Base-by-base conservation (phyloP, 2,329 filamentous ascomycete species). In the Cladosporium velox region DNA sequence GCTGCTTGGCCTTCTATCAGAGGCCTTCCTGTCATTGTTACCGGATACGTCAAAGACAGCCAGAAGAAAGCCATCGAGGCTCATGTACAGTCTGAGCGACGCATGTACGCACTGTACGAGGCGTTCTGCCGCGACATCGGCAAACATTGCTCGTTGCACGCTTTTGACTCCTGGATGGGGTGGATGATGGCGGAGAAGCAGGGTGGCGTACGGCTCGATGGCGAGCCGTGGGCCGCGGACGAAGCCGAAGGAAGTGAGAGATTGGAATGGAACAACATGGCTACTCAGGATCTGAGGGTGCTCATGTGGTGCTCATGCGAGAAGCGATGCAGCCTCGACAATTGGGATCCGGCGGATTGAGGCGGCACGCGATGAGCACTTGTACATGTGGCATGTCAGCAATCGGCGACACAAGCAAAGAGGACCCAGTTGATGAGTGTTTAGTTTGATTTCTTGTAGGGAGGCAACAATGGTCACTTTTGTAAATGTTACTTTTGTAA, bases 61-160 rank as follows among this genome's bases (percentile, higher is more conserved):
- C 72, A 74, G 65, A 74, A 72, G 66, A 44, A 34, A 11, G n/a
- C 30, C 0, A 74, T 74, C 59, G 68, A 73, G 58, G 14, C 35
- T 24, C 51, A 8, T 24, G 12, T n/a, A 4, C 12, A 44, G 12
- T 18, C 24, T n/a, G 57, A 26, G 7, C 10, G 26, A 47, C 7
- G 18, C 14, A 14, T 8, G 5, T 59, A 28, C 57, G 21, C 10
- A 4, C 3, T 15, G 5, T 59, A 5, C n/a, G 24, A 24, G n/a
- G 38, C 6, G 4, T 10, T 21, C 0, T 26, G n/a, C 24, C 26
- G 12, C 8, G 35, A 26, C 7, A n/a, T 28, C 30, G 57, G 57
- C 26, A 26, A 26, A 5, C 3, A 1, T 12, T 26, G 55, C 21
- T 26, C 55, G 3, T 18, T 58, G 55, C 7, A 21, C n/a, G 32